Base-by-base conservation (phyloP, 2,329 filamentous ascomycete species). In the Esteya vermicola region DNA sequence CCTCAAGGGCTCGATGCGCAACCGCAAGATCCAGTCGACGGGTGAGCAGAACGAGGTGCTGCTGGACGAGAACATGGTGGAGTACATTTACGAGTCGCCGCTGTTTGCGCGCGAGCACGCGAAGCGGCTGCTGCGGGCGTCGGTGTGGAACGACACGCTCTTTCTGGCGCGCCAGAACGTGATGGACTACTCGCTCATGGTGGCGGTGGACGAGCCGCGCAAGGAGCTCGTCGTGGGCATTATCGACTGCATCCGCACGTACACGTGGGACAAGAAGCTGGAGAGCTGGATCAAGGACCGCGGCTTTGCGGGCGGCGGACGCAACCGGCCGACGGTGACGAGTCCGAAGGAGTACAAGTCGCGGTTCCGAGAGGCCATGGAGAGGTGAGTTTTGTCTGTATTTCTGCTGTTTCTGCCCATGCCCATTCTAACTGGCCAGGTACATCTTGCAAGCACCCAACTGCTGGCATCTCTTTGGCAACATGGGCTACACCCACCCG, bases 181-280 rank as follows among this genome's bases (percentile, higher is more conserved):
- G 40, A 98, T 98, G 91, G 91, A 98, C 61, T 98, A 98, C 62
- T 91, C 82, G 20, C 72, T 98, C 33, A 98, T 98, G 91, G 88
- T 95, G 40, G 93, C 89, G 1, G 93, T 98, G 33, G 89, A 98
- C 52, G 91, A 95, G 56, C 70, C 71, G 28, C 75, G 78, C 47
- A 88, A 89, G 52, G 89, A 98, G 60, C 74, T 98, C 13, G 85
- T 96, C 13, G 88, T 98, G 3, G 91, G 91, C 5, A 96, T 98
- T 52, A 96, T 98, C 48, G 89, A 98, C 57, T 96, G 91, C 57
- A 96, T 98, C 49, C 78, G 91, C 41, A 98, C 91, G 0, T 98
- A 96, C 56, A 98, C 91, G 0, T 98, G 91, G 86, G 91, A 98
- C 65, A 98, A 98, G 69, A 95, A 95, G 57, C 73, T 98, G n/a